These are phyloP conservation scores for Phytophthora aleatoria DNA, from an alignment of 352 stramenopile species.

Conservation along the genomic window DNA sequence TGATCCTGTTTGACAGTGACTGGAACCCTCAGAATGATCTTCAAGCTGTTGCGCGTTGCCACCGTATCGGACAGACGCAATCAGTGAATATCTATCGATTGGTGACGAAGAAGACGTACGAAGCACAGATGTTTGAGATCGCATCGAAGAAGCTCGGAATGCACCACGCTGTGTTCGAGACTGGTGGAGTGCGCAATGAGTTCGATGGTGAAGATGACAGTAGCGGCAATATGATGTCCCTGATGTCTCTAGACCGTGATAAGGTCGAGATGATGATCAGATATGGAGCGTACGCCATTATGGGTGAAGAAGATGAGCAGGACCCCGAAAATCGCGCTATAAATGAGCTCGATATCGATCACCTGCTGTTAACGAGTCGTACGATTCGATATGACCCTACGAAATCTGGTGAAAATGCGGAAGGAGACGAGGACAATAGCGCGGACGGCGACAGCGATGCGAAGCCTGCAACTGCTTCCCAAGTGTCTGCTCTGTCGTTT, in stretches of 20 bases:
- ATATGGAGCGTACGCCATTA: conserved; percentile 97
- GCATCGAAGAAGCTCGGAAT: conserved; percentile 99
- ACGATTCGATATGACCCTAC: conserved; percentile 90
- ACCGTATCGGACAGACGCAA: conserved; percentile 99
- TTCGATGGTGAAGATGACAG: conserved; percentile 96
- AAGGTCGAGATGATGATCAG: conserved; percentile 99
- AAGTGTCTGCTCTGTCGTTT: conserved; percentile 81
- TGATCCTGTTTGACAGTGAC: conserved; percentile 94
- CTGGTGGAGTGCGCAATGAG: conserved; percentile 88
- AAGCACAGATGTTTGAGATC: conserved; percentile 99
- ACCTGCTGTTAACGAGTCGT: conserved; percentile 82
- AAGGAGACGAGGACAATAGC: conserved; percentile 43
- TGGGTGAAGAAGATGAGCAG: conserved; percentile 96
- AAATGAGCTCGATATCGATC: conserved; percentile 91
- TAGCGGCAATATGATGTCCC: conserved; percentile 90
- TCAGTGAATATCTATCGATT: conserved; percentile 99
- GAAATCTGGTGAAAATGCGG: conserved; percentile 42
- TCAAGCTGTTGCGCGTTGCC: conserved; percentile 97
- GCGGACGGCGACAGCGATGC: conserved; percentile 47
- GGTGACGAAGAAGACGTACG: conserved; percentile 99
- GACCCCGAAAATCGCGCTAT: conserved; percentile 89
- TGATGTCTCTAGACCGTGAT: conserved; percentile 95
- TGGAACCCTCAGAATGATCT: conserved; percentile 99
- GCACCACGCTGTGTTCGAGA: conserved; percentile 98
- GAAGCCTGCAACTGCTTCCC: conserved; percentile 43